Evolutionary conservation across 129 eudicot species (phyloP), one percentile per base, ranked within the genome.

Genomic region (Lonicera japonica): DNA sequence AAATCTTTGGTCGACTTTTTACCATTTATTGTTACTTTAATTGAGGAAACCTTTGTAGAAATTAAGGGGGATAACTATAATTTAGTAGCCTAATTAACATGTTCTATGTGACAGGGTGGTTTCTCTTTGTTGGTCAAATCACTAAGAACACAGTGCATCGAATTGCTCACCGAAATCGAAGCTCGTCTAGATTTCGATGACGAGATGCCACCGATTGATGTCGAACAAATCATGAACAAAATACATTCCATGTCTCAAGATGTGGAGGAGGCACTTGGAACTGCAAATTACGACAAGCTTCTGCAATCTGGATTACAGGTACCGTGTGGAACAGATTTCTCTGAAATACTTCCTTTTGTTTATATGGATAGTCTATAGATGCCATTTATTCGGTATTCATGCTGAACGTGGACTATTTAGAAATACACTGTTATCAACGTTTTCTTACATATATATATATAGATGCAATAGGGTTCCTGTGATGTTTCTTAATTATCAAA

Each of bases 131-230:
- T 92, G 74, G 96, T 92, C 58, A 92, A 83, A 77, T 75, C 96
- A 25, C 60, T 88, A 59, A 81, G 99, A 82, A 61, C 75, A 36
- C 79, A 80, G 39, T 92, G 99, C 78, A 83, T 92, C 21, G 95
- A 85, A 77, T 71, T 92, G 79, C 99, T 92, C 55, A 85, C 91
- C 0, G 99, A 92, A 71, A 92, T 92, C 74, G 99, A 92, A 79
- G 99, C 99, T 56, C 99, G 96, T 64, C 75, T 92, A 11, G 99
- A 92, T 77, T 92, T 92, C 77, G 99, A 92, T 41, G 99, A 92
- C 81, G 99, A 92, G 76, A 87, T 92, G 99, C 95, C 99, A 47
- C 99, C 96, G 18, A 45, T 92, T 21, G 87, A 92, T 41, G 11
- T 76, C 59, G 79, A 70, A 46, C 63, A 75, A 21, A 65, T 77